Conservation (phyloP, 2,329 filamentous ascomycete species). For the Annulohypoxylon truncatum region DNA sequence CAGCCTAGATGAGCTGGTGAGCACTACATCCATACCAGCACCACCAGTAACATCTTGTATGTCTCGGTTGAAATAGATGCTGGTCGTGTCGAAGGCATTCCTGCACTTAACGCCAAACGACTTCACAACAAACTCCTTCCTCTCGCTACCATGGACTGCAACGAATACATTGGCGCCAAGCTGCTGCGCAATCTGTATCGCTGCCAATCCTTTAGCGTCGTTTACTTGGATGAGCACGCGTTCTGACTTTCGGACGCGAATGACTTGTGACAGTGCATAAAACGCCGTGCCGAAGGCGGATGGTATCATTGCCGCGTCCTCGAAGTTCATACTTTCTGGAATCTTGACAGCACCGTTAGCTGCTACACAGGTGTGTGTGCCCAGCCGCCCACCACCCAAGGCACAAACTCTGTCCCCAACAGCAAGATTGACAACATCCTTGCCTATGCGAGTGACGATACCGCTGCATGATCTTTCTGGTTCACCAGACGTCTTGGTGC, state of each 20-base stretch:
- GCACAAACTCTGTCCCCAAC: slow-evolving; percentile 33
- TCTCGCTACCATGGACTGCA: slow-evolving; percentile 31
- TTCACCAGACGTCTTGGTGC: neutral
- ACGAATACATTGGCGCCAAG: slow-evolving; percentile 35
- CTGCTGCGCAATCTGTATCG: slow-evolving; percentile 35
- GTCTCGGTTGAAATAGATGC: slow-evolving; percentile 35
- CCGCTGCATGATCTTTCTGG: slow-evolving; percentile 39
- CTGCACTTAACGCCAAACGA: slow-evolving; percentile 25
- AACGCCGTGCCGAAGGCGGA: slow-evolving; percentile 36
- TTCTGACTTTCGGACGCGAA: slow-evolving; percentile 35
- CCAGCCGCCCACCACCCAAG: slow-evolving; percentile 21
- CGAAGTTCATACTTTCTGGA: slow-evolving; percentile 27
- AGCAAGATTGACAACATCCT: slow-evolving; percentile 20
- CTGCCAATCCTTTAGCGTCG: slow-evolving; percentile 32
- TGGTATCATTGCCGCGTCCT: slow-evolving; percentile 36
- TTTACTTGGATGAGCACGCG: slow-evolving; percentile 36
- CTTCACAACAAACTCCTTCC: slow-evolving; percentile 32
- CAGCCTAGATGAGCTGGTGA: slow-evolving; percentile 30
- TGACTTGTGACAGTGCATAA: slow-evolving; percentile 35
- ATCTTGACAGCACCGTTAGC: slow-evolving; percentile 26
- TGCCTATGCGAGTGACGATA: slow-evolving; percentile 28
- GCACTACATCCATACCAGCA: slow-evolving; percentile 31
- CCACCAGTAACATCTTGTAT: slow-evolving; percentile 25
- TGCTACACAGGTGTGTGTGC: slow-evolving; percentile 27
- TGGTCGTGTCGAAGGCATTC: slow-evolving; percentile 26